Evolutionary conservation across 192 early-diverging fungal species (phyloP), one percentile per base, ranked within the genome.

Genomic region (Backusella tuberculispora): DNA sequence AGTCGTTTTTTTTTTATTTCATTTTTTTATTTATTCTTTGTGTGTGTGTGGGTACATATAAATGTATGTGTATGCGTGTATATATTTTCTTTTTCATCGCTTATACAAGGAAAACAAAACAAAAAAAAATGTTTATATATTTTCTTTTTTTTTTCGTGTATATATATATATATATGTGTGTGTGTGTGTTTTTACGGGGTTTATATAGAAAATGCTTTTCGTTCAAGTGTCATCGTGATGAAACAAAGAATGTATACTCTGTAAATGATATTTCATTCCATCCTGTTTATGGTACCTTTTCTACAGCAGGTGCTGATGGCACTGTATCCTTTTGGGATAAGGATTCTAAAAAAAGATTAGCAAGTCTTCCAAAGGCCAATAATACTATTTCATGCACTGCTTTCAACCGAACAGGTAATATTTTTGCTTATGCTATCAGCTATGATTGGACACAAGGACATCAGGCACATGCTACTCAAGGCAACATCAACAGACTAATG

Each of bases 191-290:
- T 8, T 53, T 43, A 34, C 29, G 29, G 29, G 29, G 29, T 47
- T 40, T 14, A 13, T 42, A 14, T 65, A 92, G 86, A 63, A 72
- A 83, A 19, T 92, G 94, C 80, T 94, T 99, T 83, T 91, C 95
- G 63, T 96, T 94, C 90, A 96, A 95, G 78, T 99, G 96, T 78
- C 96, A 99, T 83, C 90, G 97, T 64, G 91, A 91, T 40, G 85
- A 85, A 17, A 87, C 87, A 64, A 81, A 81, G 60, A 78, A 79
- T 40, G 87, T 93, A 12, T 92, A 89, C 76, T 76, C 91, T 15
- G 89, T 93, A 38, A 94, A 93, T 77, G 81, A 80, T 13, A 85
- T 88, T 34, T 89, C 91, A 66, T 93, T 97, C 81, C 92, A 96
- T 79, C 95, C 95, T 5, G 42, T 80, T 0, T 91, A 94, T 80